Evolutionary conservation across 331 rosid species (phyloP).

Genomic region (Pyracantha coccinea): DNA sequence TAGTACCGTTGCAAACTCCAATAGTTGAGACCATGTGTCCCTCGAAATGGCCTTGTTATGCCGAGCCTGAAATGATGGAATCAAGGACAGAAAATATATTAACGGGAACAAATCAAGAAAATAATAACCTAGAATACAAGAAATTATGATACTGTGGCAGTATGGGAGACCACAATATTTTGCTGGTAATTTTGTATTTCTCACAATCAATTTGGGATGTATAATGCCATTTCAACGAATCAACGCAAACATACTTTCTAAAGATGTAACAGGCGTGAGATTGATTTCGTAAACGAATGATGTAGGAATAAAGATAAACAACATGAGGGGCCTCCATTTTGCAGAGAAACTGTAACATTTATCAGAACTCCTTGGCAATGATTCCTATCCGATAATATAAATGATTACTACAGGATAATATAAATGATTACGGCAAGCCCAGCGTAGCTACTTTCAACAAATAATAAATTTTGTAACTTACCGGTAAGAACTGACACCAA

Average conservation of each 20-base stretch:
- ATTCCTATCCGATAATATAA: neutral
- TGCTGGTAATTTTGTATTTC: neutral
- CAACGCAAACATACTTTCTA: neutral
- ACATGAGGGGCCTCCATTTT: neutral
- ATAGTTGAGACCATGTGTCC: slow-evolving; percentile 98
- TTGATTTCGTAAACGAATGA: neutral
- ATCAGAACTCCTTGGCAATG: neutral
- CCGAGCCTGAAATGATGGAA: slow-evolving; percentile 52
- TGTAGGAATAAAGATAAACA: neutral
- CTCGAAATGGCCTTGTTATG: slow-evolving; percentile 93
- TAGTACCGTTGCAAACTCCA: slow-evolving; percentile 95
- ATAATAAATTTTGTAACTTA: slow-evolving; percentile 10
- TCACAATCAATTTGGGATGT: neutral
- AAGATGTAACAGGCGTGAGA: neutral
- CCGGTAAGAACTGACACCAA: slow-evolving; percentile 99
- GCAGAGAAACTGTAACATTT: neutral
- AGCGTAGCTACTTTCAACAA: neutral
- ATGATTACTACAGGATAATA: neutral
- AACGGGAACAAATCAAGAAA: neutral
- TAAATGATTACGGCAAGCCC: neutral
- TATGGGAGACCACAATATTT: no score
- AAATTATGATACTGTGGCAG: no score
- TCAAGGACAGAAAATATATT: slow-evolving; percentile 1
- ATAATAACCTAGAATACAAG: no score
- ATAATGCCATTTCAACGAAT: neutral